Base-by-base conservation (phyloP, 148 eudicot genomes). In the Chenopodium suecicum region DNA sequence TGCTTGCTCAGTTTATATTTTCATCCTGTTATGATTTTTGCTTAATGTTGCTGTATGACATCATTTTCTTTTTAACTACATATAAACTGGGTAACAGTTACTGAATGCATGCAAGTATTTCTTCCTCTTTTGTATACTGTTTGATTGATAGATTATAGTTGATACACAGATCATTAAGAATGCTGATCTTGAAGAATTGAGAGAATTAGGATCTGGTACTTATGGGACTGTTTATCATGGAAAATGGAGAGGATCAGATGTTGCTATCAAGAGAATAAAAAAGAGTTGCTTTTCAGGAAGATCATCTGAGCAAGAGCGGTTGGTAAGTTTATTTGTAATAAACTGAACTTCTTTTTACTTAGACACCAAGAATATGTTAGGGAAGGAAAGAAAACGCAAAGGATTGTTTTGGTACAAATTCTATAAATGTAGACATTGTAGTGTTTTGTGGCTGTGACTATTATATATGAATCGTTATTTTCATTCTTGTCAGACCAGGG, bases 221-320 rank as follows among this genome's bases (percentile, higher is more conserved):
- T 95, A 90, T 82, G 98, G 98, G 82, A 95, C 98, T 75, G 98
- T 95, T 77, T 95, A 90, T 86, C 95, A 93, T 81, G 98, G 98
- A 75, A 95, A 90, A 82, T 95, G 98, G 98, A 91, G 98, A 74
- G 98, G 98, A 78, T 72, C 97, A 76, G 98, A 93, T 90, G 94
- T 95, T 85, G 98, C 98, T 81, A 95, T 95, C 75, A 95, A 95
- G 88, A 90, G 97, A 88, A 93, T 95, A 23, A 95, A 91, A 78
- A 93, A 91, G 79, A 84, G 97, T 78, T 95, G 98, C 84, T 95
- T 95, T 86, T 86, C 97, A 44, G 98, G 98, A 81, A 89, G 98
- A 86, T 91, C 91, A 82, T 92, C 94, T 29, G 94, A 95, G 90
- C 98, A 91, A 86, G 98, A 95, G 76, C 87, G 97, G 32, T 79